Base-by-base conservation (phyloP, 768 basidiomycete genomes). In the Leccinum boreale region DNA sequence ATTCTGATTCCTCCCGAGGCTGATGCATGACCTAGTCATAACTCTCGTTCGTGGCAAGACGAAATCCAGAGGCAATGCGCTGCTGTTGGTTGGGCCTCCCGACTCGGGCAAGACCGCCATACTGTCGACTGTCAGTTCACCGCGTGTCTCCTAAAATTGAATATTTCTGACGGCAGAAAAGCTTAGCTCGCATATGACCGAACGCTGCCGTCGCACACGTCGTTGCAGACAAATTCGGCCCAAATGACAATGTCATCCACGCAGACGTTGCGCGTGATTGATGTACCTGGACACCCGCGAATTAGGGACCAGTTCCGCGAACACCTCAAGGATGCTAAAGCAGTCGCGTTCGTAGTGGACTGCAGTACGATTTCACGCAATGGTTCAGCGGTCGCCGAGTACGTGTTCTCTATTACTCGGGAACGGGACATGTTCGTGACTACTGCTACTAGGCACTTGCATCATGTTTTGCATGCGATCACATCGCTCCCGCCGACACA, bases 241-340 rank as follows among this genome's bases (percentile, higher is more conserved):
- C 62, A 78, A 5, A 68, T 86, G 33, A 58, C 72, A 5, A 62
- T 86, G n/a, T 67, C 72, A 6, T 60, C 75, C 2, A 76, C 75
- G 45, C 81, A 79, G 62, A 66, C 72, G 14, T 67, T 88, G 47
- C 81, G 77, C 42, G 72, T 89, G 12, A 75, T 92, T 17, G 92
- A 94, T 70, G 73, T 94, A 44, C 92, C 92, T 8, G 92, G 92
- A n/a, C 92, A 94, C 69, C 88, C 91, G 10, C 82, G 92, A 44
- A 80, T 94, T 55, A 75, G 90, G 29, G 82, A 82, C 64, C 89
- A 91, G 65, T 89, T 91, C 67, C 75, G 73, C 50, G 89, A 92
- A 44, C 73, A 87, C 63, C 69, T 94, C 21, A 58, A 74, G 5
- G 78, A 83, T 33, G 82, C 89, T 2, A 86, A 84, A 63, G 85